These are phyloP conservation scores for Ceratobasidium theobromae DNA, from an alignment of 1,284 basidiomycete species.

Conservation along the genomic window DNA sequence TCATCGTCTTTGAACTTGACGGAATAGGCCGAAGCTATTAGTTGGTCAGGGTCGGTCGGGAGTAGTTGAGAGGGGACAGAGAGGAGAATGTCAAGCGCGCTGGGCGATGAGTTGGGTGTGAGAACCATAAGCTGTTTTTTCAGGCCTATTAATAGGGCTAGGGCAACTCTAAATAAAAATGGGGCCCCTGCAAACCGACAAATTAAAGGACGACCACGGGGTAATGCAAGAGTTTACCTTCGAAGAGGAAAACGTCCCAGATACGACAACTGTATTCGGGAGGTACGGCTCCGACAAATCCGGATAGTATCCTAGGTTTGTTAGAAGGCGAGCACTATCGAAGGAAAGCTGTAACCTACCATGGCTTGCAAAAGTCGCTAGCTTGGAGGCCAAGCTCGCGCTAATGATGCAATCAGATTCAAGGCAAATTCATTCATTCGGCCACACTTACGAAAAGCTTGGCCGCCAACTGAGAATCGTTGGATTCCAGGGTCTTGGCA, in stretches of 20 bases:
- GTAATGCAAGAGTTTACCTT: constrained; percentile 55
- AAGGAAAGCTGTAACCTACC: constrained; percentile 48
- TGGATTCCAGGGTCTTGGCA: constrained; percentile 66
- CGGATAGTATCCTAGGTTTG: constrained; percentile 55
- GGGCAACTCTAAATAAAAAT: constrained; percentile 76
- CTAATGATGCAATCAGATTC: constrained; percentile 37
- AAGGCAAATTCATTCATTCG: background rate
- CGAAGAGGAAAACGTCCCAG: constrained; percentile 86
- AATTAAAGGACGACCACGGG: background rate
- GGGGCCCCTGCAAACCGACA: constrained; percentile 58
- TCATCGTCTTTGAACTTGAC: constrained; percentile 83
- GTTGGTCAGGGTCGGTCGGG: constrained; percentile 54
- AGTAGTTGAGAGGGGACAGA: constrained; percentile 48
- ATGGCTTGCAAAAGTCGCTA: constrained; percentile 58
- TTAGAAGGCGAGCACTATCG: background rate
- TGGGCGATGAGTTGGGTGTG: constrained; percentile 48
- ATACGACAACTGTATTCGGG: constrained; percentile 73
- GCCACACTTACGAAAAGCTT: constrained; percentile 57
- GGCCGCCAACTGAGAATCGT: constrained; percentile 65
- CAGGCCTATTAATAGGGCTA: constrained; percentile 67
- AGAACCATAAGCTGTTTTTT: constrained; percentile 40
- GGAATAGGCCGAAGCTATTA: constrained; percentile 61
- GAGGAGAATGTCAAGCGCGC: constrained; percentile 54
- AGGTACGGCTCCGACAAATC: constrained; percentile 81
- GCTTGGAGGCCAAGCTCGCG: constrained; percentile 59